phyloP scores from a whole-genome alignment of 768 basidiomycete genomes.

The Lentinus brumalis region DNA sequence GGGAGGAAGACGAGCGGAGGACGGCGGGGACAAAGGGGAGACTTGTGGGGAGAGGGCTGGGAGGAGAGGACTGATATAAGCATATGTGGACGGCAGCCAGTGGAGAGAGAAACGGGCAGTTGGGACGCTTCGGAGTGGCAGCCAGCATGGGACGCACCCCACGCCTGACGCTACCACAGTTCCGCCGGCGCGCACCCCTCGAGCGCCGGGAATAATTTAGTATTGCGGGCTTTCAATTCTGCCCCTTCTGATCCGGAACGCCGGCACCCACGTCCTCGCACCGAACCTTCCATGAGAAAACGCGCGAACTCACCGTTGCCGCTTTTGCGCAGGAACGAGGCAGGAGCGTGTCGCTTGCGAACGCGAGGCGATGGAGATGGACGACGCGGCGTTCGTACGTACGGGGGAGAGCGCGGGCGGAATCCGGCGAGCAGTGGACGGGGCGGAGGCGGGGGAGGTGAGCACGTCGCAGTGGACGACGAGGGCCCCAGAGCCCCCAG shows the following conservation, averaged over 20 bases:
- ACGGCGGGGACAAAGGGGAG: conserved; percentile 20
- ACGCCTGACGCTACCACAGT: background rate
- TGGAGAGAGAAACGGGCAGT: background rate
- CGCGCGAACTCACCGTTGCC: conserved; percentile 6
- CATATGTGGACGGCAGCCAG: conserved; percentile 4
- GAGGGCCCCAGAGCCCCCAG: background rate
- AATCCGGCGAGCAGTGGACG: background rate
- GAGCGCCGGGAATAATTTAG: too few relatives aligned
- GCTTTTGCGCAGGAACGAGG: conserved; percentile 6
- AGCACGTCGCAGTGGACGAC: background rate
- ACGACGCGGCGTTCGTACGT: background rate
- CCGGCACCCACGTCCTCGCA: background rate
- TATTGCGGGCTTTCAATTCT: conserved; percentile 4
- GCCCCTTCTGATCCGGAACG: conserved; percentile 17
- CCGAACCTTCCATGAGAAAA: background rate
- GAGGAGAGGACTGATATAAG: conserved; percentile 21
- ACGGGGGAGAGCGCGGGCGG: background rate
- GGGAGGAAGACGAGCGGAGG: conserved; percentile 19
- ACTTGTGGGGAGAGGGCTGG: conserved; percentile 10
- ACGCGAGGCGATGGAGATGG: conserved; percentile 1
- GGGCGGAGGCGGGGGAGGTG: background rate
- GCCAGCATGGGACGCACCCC: background rate
- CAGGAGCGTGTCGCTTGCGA: conserved; percentile 9
- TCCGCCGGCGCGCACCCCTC: background rate
- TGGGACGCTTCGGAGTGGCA: background rate